phyloP scores from a whole-genome alignment of 106 monocot species.

The Dioscorea zingiberensis region DNA sequence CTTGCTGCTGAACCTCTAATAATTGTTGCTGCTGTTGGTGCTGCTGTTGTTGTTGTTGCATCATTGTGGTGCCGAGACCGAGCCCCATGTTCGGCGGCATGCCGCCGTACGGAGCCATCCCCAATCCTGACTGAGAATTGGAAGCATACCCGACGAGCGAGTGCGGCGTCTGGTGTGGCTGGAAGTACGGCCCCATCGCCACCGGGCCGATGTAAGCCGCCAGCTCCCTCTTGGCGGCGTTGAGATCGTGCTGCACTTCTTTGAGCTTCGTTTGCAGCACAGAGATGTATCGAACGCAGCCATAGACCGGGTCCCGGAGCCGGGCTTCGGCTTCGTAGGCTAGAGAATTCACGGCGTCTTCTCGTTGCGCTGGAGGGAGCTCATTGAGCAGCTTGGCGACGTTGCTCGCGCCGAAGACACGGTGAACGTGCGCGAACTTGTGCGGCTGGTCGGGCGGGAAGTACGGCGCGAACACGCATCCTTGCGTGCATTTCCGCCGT shows the following conservation, averaged over 20 bases:
- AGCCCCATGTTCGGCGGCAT: too few relatives aligned
- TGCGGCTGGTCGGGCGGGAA: slow-evolving; percentile 75
- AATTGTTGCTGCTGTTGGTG: slow-evolving; percentile 11
- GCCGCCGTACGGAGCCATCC: not conserved
- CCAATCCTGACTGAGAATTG: slow-evolving; percentile 4
- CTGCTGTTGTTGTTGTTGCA: slow-evolving; percentile 1
- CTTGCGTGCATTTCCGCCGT: slow-evolving; percentile 71
- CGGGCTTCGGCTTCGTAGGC: slow-evolving; percentile 54
- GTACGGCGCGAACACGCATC: slow-evolving; percentile 81
- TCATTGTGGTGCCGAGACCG: not conserved
- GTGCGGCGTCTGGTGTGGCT: too few relatives aligned
- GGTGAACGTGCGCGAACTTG: slow-evolving; percentile 69
- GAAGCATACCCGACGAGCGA: too few relatives aligned
- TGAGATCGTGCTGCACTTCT: slow-evolving; percentile 27
- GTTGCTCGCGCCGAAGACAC: slow-evolving; percentile 83
- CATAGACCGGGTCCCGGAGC: slow-evolving; percentile 46
- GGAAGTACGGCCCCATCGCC: slow-evolving; percentile 26
- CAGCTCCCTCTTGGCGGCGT: slow-evolving; percentile 43
- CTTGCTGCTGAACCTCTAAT: not conserved
- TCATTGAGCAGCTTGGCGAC: slow-evolving; percentile 81
- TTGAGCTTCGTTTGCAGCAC: slow-evolving; percentile 35
- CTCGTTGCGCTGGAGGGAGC: slow-evolving; percentile 30
- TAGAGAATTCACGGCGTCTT: slow-evolving; percentile 62
- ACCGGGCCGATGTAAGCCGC: slow-evolving; percentile 22
- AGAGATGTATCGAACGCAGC: slow-evolving; percentile 56